Base-by-base conservation (phyloP, 805 yeast genomes). In the Pichia rugopelliculosa region DNA sequence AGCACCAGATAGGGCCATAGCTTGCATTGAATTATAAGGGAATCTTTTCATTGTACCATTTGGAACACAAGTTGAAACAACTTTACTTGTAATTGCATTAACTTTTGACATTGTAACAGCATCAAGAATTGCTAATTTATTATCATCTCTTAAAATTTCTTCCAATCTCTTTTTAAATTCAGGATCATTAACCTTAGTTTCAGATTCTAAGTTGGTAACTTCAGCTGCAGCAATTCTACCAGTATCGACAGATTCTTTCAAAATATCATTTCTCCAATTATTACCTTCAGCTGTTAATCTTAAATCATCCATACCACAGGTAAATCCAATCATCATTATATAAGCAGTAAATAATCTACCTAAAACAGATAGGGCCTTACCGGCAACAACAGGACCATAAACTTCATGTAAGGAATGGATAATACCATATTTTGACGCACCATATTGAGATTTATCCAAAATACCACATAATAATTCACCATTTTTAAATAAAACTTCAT, bases 301-400 rank as follows among this genome's bases (percentile, higher is more conserved):
- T 66, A 93, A 75, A 72, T 93, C 99, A 66, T 93, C 99, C 99
- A 93, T 95, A 77, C 99, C 99, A 82, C 99, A 93, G 8, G 99
- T 93, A 64, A 93, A 87, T 1, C 96, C 98, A 49, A 87, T 85
- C 71, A 80, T 76, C 78, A 84, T 90, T 60, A 84, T 89, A 67
- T 88, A 93, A 66, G 87, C 88, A 21, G 99, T 95, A 71, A 95
- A 91, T 47, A 93, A 74, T 60, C 99, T 78, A 54, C 99, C 98
- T 52, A 93, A 75, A n/a, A 91, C 95, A 43, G 95, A 84, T 42
- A 93, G 72, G 6, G 93, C 77, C 61, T 86, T 84, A 51, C 97
- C 96, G 20, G 98, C 96, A 59, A 82, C 77, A 44, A 77, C 79
- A 11, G 96, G 82, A 13, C 99, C 99, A 66, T 91, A 93, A 18